Evolutionary conservation across 306 rosid species (phyloP), one percentile per base, ranked within the genome.

Genomic region (Comarum palustre): DNA sequence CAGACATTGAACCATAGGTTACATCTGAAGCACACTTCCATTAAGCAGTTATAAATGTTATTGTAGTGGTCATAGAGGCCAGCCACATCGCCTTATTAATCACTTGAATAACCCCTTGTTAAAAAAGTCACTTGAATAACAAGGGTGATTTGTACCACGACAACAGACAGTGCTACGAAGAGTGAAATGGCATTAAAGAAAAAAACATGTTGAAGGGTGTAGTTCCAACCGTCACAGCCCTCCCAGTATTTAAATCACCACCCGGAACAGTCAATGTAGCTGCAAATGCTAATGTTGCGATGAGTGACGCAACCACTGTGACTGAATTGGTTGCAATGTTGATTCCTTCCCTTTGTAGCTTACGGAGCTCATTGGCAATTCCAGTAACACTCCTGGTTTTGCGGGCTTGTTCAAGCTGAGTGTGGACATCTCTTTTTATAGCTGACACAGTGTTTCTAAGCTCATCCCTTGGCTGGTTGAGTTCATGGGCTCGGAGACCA

Each of bases 71-170:
- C 2, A 87, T 87, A 39, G 96, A 85, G 73, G 98, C 98, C 72
- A 93, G 73, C 97, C 97, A 90, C 98, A 93, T 89, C 85, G 89
- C 61, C 88, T 93, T 93, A 54, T 93, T 93, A 74, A 93, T 89
- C 80, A 93, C 94, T 70, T 83, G 88, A 34, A 85, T 85, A 45
- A 93, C 98, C 79, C n/a, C n/a, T n/a, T n/a, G n/a, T n/a, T n/a
- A n/a, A n/a, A n/a, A n/a, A n/a, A n/a, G n/a, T n/a, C n/a, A n/a
- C n/a, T n/a, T n/a, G n/a, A n/a, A n/a, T n/a, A n/a, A n/a, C 96
- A 20, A 93, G 17, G 29, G 97, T 90, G 80, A 93, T 93, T 75
- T 93, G 97, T 50, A 93, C 94, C 77, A 93, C 77, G 45, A 90
- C 98, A 62, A 93, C 98, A 38, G 90, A 83, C 82, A 93, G 68